phyloP scores from a whole-genome alignment of 192 early-diverging fungal species.

The Rhizoclosmatium globosum region DNA sequence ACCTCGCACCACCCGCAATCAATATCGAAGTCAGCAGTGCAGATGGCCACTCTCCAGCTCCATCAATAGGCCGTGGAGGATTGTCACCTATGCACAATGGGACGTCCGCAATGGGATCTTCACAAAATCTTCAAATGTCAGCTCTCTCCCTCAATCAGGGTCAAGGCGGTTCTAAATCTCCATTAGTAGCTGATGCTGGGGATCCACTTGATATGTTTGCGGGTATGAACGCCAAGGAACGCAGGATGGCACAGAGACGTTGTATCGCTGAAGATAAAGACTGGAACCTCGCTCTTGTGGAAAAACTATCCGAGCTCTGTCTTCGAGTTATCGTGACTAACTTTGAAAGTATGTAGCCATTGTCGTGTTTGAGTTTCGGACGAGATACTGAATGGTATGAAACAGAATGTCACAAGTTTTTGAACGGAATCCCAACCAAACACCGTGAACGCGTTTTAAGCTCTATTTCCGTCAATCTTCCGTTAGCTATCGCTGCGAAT shows the following conservation, averaged over 20 bases:
- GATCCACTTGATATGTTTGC: constrained; percentile 18
- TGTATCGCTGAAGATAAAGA: constrained; percentile 64
- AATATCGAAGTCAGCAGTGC: not conserved
- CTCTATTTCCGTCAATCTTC: constrained; percentile 50
- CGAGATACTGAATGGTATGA: not conserved
- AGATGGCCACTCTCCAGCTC: not conserved
- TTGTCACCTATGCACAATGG: not conserved
- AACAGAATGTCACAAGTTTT: constrained; percentile 46
- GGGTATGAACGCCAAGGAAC: constrained; percentile 36
- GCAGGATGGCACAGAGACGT: constrained; percentile 46
- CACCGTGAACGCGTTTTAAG: constrained; percentile 54
- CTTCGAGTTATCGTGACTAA: constrained; percentile 57
- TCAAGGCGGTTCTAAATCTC: not conserved
- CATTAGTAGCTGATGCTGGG: not conserved
- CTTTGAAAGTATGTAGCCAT: constrained; percentile 57
- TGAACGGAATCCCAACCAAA: constrained; percentile 52
- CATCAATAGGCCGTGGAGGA: not conserved
- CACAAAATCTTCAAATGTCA: not conserved
- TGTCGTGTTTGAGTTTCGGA: not conserved
- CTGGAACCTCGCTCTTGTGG: constrained; percentile 67
- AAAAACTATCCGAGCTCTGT: constrained; percentile 61
- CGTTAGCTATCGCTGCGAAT: constrained; percentile 54
- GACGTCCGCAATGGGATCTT: not conserved
- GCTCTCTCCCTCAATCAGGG: not conserved
- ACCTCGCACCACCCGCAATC: not conserved